Evolutionary conservation across 345 rosid species (phyloP).

Genomic region (Salix dunnii): DNA sequence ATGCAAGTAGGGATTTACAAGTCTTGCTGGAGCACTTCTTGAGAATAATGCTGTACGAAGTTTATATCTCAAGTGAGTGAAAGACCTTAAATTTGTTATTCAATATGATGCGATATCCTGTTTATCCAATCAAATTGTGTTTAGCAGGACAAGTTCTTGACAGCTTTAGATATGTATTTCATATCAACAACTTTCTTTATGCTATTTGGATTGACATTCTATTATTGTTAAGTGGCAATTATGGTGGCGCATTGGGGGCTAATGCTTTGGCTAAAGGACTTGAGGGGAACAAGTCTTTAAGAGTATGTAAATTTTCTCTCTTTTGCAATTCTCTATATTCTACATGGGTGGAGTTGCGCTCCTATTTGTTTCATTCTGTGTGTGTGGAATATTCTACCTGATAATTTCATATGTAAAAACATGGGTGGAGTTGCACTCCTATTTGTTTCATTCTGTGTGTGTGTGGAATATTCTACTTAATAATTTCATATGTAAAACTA

Average conservation of each 20-base stretch:
- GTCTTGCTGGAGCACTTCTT: slow-evolving; percentile 79
- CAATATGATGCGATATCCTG: not conserved
- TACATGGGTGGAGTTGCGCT: not conserved
- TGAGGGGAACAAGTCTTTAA: slow-evolving; percentile 76
- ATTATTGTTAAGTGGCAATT: slow-evolving; percentile 69
- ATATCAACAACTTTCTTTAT: slow-evolving; percentile 16
- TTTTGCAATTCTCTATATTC: not conserved
- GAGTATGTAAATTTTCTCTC: slow-evolving; percentile 42
- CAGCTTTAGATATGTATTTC: slow-evolving; percentile 14
- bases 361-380: too few species aligned
- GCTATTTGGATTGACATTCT: slow-evolving; percentile 24
- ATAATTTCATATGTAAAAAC: too few species aligned
- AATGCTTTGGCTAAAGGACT: slow-evolving; percentile 93
- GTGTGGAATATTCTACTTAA: too few species aligned
- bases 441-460: too few species aligned
- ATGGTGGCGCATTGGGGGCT: slow-evolving; percentile 94
- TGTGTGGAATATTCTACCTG: too few species aligned
- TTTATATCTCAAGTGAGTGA: slow-evolving; percentile 81
- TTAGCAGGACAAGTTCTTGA: slow-evolving; percentile 9
- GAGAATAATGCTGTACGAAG: slow-evolving; percentile 65
- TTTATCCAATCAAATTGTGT: not conserved
- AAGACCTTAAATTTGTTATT: slow-evolving; percentile 1
- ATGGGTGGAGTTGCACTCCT: not conserved
- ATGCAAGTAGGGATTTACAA: slow-evolving; percentile 88
- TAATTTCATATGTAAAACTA: too few species aligned